Evolutionary conservation across 352 stramenopile species (phyloP).

Genomic region (Pythium aquatile): DNA sequence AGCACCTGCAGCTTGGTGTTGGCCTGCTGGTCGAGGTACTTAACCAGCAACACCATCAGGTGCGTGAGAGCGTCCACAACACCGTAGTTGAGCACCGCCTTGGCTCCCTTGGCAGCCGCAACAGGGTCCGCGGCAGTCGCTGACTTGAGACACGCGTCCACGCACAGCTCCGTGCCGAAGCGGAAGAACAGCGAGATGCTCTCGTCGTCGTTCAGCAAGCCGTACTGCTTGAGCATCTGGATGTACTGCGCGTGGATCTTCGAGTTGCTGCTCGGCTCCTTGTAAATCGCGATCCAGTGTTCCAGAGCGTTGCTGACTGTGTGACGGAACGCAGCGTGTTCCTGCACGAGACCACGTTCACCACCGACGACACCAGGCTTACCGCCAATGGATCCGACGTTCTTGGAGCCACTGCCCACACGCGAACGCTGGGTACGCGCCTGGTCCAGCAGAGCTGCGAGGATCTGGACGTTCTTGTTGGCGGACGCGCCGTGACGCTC

Average conservation of each 20-base stretch:
- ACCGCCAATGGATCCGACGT: constrained; percentile 56
- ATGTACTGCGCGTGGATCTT: constrained; percentile 97
- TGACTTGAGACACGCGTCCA: constrained; percentile 95
- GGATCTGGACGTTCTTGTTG: constrained; percentile 88
- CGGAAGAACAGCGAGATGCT: constrained; percentile 97
- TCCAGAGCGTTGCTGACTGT: constrained; percentile 93
- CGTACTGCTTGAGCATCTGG: constrained; percentile 96
- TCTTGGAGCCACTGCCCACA: constrained; percentile 34
- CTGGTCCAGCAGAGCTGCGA: constrained; percentile 76
- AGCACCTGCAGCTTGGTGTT: constrained; percentile 86
- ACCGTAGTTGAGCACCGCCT: constrained; percentile 85
- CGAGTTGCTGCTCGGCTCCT: constrained; percentile 89
- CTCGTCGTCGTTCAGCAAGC: constrained; percentile 95
- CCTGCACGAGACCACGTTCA: constrained; percentile 55
- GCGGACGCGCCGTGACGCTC: constrained; percentile 71
- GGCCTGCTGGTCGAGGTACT: constrained; percentile 89
- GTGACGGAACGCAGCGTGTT: constrained; percentile 81
- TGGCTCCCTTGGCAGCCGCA: constrained; percentile 34
- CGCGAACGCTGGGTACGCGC: constrained; percentile 55
- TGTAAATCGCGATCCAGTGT: constrained; percentile 98
- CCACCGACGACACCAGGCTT: constrained; percentile 22
- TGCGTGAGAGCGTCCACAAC: constrained; percentile 97
- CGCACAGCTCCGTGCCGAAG: constrained; percentile 95
- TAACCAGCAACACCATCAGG: constrained; percentile 95
- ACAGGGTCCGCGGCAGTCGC: constrained; percentile 39